Base-by-base conservation (phyloP, 495 filamentous ascomycete species). In the Clohesyomyces aquaticus region DNA sequence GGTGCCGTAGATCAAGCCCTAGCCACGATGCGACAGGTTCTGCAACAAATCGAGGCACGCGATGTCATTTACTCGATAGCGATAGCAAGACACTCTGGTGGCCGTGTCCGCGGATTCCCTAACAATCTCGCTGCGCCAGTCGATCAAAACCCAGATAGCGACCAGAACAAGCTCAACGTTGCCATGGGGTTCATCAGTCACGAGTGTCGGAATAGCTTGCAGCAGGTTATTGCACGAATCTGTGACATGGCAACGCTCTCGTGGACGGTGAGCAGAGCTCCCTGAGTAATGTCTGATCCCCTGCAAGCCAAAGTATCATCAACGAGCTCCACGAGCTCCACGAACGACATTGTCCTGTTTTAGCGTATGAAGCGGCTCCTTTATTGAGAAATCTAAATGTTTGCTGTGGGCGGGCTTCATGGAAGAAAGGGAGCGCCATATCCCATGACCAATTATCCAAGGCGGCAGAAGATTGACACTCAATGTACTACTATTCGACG, bases 11-110 rank as follows among this genome's bases (percentile, higher is more conserved):
- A 91, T 47, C 81, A 85, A 56, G 82, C 83, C 1, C 76, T 96
- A 9, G 71, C 65, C 3, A 78, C 78, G 6, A 81, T 87, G 71
- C 86, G 91, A 45, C 79, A 80, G 41, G 76, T 93, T 4, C 81
- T 96, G 9, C 87, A 91, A 61, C 87, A 84, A 56, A 82, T 85
- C 19, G 92, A 96, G 77, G 93, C 93, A 69, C 86, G 92, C n/a
- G 92, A 96, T 66, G 90, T 95, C 8, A 82, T 96, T 29, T 96
- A 96, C 73, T 93, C 90, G 12, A 87, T 96, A 61, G 89, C 89
- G 23, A 85, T 96, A 53, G 85, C 87, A 10, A 85, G 91, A 19
- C 85, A 90, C 65, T 80, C 90, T 38, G 87, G 90, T 26, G 81
- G 83, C 38, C 83, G 86, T 18, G 83, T 88, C 73, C 81, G 79